Evolutionary conservation across 495 filamentous ascomycete genomes (phyloP).

Genomic region (Peziza echinospora): DNA sequence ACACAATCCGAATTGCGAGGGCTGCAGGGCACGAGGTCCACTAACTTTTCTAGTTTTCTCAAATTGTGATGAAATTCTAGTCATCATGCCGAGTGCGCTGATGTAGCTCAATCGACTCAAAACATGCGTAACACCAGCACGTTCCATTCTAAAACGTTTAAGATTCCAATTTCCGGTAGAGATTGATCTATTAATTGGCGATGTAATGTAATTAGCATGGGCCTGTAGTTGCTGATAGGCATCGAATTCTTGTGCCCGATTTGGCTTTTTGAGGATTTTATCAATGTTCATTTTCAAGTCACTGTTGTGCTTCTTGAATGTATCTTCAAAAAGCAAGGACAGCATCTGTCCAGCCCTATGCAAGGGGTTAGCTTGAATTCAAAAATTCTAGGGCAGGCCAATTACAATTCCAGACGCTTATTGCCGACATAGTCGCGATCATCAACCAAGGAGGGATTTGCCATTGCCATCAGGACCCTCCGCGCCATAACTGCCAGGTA

Average conservation of each 20-base stretch:
- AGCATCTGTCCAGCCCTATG: conserved; percentile 64
- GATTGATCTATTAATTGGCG: conserved; percentile 80
- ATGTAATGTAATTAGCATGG: conserved; percentile 61
- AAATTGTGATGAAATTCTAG: conserved; percentile 91
- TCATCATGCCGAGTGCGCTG: conserved; percentile 99
- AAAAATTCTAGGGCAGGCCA: no score
- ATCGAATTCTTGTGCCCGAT: conserved; percentile 68
- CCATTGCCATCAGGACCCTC: conserved; percentile 77
- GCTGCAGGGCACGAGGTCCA: conserved; percentile 84
- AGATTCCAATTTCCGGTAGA: conserved; percentile 95
- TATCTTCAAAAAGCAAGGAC: conserved; percentile 86
- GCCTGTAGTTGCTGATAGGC: conserved; percentile 52
- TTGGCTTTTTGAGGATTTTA: conserved; percentile 76
- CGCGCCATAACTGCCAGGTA: conserved; percentile 94
- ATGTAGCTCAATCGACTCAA: conserved; percentile 91
- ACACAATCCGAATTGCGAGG: conserved; percentile 86
- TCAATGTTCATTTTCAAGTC: conserved; percentile 80
- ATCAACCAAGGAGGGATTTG: conserved; percentile 70
- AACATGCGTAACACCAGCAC: conserved; percentile 91
- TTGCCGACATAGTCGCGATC: conserved; percentile 97
- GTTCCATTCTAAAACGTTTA: conserved; percentile 94
- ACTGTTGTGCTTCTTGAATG: conserved; percentile 83
- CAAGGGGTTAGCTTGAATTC: no score
- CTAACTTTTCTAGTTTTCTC: conserved; percentile 93
- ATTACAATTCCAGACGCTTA: conserved; percentile 67